A percentile compares a stretch with the other conserved stretches of the same genome.
phyloP scores from a whole-genome alignment of 148 eudicot species.

The Euryodendron excelsum region DNA sequence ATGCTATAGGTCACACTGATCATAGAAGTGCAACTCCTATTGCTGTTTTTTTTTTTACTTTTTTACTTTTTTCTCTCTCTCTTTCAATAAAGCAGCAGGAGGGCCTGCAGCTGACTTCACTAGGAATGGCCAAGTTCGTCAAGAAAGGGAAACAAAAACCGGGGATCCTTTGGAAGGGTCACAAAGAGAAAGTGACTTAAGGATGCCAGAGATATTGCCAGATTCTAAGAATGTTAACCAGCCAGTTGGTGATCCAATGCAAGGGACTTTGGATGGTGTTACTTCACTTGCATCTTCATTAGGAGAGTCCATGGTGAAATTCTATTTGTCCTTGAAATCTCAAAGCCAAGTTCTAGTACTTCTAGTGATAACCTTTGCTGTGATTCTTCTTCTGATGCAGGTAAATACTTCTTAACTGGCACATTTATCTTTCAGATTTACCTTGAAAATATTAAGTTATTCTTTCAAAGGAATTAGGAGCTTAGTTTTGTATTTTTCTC shows the following conservation, averaged over 20 bases:
- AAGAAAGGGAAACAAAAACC: slow-evolving; percentile 26
- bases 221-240: slow-evolving; percentile 23
- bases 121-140: slow-evolving; percentile 32
- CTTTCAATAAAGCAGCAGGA: too few species aligned
- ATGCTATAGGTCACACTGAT: too few species aligned
- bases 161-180: slow-evolving; percentile 29
- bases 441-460: background rate
- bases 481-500: background rate
- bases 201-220: slow-evolving; percentile 17
- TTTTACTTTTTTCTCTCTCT: too few species aligned
- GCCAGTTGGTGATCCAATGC: slow-evolving; percentile 26
- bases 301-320: slow-evolving; percentile 37
- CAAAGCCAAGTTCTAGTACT: slow-evolving; percentile 35
- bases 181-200: slow-evolving; percentile 25
- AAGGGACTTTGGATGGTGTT: slow-evolving; percentile 22
- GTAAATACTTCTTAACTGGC: slow-evolving; percentile 26
- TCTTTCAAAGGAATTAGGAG: background rate
- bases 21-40: background rate
- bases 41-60: slow-evolving; percentile 2
- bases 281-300: slow-evolving; percentile 34
- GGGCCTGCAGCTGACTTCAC: slow-evolving; percentile 22
- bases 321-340: slow-evolving; percentile 33
- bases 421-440: slow-evolving; percentile 5
- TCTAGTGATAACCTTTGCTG: slow-evolving; percentile 37
- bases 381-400: slow-evolving; percentile 66